phyloP scores from a whole-genome alignment of 2,329 filamentous ascomycete genomes.

The Fonsecaea nubica region DNA sequence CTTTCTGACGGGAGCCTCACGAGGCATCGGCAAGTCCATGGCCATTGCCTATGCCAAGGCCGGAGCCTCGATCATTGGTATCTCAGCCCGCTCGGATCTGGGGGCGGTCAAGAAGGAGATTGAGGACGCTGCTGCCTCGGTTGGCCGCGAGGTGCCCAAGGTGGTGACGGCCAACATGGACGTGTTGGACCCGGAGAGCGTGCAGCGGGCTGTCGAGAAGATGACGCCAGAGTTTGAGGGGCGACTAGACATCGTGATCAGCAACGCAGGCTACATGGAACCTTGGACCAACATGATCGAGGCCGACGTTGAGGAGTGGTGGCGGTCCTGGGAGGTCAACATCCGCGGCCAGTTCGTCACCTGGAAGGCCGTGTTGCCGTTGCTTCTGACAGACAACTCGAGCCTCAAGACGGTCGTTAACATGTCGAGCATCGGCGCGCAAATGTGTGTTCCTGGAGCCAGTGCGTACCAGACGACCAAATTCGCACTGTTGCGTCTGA shows the following conservation, averaged over 20 bases:
- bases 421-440: conserved; percentile 51
- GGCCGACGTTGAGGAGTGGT: conserved; percentile 32
- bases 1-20: background rate
- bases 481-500: conserved; percentile 52
- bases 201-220: conserved; percentile 41
- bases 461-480: conserved; percentile 58
- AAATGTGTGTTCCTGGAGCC: conserved; percentile 43
- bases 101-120: background rate
- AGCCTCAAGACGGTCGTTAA: conserved; percentile 44
- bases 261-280: conserved; percentile 43
- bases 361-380: conserved; percentile 40
- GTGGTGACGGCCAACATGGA: conserved; percentile 1
- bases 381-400: conserved; percentile 40
- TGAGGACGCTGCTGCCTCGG: background rate
- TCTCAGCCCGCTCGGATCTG: conserved; percentile 1
- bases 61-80: background rate
- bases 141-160: background rate
- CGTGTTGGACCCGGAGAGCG: conserved; percentile 22
- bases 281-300: conserved; percentile 27
- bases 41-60: background rate
- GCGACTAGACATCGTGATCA: conserved; percentile 45
- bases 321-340: conserved; percentile 38
- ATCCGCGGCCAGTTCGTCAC: conserved; percentile 32
- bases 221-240: conserved; percentile 42
- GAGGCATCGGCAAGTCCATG: background rate